Evolutionary conservation across 345 rosid genomes (phyloP).

Genomic region (Euphorbia tirucalli): DNA sequence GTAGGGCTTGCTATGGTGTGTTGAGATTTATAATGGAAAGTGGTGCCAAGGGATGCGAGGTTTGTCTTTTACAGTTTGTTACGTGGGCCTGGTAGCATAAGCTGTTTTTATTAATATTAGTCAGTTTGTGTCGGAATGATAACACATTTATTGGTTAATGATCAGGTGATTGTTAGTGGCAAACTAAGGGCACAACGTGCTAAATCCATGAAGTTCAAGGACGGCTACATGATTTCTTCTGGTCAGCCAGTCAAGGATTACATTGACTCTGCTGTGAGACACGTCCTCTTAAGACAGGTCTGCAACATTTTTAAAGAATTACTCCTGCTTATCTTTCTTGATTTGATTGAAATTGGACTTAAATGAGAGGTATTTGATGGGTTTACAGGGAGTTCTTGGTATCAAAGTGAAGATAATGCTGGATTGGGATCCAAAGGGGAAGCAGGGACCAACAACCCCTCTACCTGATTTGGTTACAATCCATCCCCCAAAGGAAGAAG

Average conservation of each 20-base stretch:
- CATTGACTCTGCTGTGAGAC: constrained; percentile 88
- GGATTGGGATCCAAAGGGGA: constrained; percentile 89
- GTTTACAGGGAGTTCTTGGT: constrained; percentile 73
- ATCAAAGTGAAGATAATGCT: constrained; percentile 89
- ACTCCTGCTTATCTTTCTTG: background rate
- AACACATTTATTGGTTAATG: background rate
- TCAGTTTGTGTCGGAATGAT: background rate
- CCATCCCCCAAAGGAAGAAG: constrained; percentile 78
- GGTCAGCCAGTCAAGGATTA: constrained; percentile 91
- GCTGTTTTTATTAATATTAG: background rate
- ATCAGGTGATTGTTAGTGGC: constrained; percentile 91
- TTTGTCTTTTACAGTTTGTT: constrained; percentile 12
- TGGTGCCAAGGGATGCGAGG: constrained; percentile 94
- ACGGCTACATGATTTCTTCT: constrained; percentile 93
- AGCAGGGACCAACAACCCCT: constrained; percentile 68
- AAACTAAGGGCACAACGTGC: constrained; percentile 89
- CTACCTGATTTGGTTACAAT: constrained; percentile 79
- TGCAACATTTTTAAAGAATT: background rate
- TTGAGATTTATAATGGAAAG: constrained; percentile 80
- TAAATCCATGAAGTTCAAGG: constrained; percentile 93
- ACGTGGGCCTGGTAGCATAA: no score
- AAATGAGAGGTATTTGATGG: background rate
- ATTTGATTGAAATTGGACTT: background rate
- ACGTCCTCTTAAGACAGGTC: constrained; percentile 89
- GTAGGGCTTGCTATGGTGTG: constrained; percentile 91